Base-by-base conservation (phyloP, 2,329 filamentous ascomycete genomes). In the Aciculosporium take region DNA sequence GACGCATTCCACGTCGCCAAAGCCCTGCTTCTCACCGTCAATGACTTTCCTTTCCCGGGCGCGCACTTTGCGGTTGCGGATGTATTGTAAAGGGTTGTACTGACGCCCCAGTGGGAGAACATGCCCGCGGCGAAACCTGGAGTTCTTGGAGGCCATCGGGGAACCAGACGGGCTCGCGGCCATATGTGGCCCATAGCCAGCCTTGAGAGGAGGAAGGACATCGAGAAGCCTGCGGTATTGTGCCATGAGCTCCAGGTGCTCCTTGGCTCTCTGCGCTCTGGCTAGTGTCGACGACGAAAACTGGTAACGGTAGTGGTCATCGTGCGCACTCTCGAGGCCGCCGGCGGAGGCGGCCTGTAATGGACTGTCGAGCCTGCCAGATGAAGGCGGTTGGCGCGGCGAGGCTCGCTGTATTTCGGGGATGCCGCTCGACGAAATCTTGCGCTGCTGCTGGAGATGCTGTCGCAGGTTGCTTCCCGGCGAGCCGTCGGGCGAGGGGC, bases 41-140 rank as follows among this genome's bases (percentile, higher is more conserved):
- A 94, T 79, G 0, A 72, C 63, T 48, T 74, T 79, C 31, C 84
- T 75, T 61, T 93, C 84, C 13, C 88, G 74, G 21, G 81, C 81
- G 47, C 91, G 74, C 10, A 91, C 74, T 56, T 88, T 89, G 37
- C 89, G 75, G 55, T 98, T 96, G 17, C 91, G 80, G 42, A 96
- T 83, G 51, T 86, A 86, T 59, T 96, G 91, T 20, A 98, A 63
- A 4, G 89, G 91, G 56, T 98, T 94, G 57, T 96, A 96, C 2
- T 69, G 64, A 40, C 88, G 79, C 4, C 83, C 82, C 7, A 80
- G 58, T 44, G 50, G 63, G 39, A 47, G 18, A 45, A 44, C 57
- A 40, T 51, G 65, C 25, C 49, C 43, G 4, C 45, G 48, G 17
- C 48, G 48, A 34, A 51, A 51, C 5, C 40, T 49, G 24, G 45